Evolutionary conservation across 1,139 yeast genomes (phyloP).

Genomic region (Trichomonascaceae sp.): DNA sequence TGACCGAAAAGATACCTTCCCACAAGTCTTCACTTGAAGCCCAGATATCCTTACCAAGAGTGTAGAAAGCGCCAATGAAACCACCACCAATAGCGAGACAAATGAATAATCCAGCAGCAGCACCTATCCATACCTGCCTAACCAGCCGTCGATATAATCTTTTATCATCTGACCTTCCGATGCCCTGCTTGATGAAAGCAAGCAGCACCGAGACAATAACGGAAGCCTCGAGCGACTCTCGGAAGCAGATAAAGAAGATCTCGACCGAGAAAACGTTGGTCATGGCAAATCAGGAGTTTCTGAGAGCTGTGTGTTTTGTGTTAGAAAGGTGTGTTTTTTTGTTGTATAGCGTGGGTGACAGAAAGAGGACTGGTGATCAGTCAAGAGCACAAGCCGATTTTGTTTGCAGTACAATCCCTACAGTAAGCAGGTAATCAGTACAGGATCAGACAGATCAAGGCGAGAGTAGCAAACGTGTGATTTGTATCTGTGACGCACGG

Average conservation of each 20-base stretch:
- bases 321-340: too few species aligned
- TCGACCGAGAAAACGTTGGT: conserved; percentile 30
- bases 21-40: conserved; percentile 75
- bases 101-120: conserved; percentile 52
- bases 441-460: too few species aligned
- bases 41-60: conserved; percentile 77
- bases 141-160: conserved; percentile 45
- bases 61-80: conserved; percentile 78
- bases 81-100: conserved; percentile 75
- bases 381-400: too few species aligned
- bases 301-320: too few species aligned
- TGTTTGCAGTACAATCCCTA: too few species aligned
- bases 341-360: too few species aligned
- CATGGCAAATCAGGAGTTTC: too few species aligned
- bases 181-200: conserved; percentile 80
- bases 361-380: too few species aligned
- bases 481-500: too few species aligned
- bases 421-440: too few species aligned
- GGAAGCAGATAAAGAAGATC: conserved; percentile 70
- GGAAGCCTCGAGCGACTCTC: conserved; percentile 87
- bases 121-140: conserved; percentile 72
- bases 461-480: too few species aligned
- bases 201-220: conserved; percentile 80
- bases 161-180: conserved; percentile 37
- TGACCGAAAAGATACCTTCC: conserved; percentile 79